A percentile compares a stretch with the other conserved stretches of the same genome.
Evolutionary conservation across 495 filamentous ascomycete species (phyloP).

Genomic region (Annulohypoxylon moriforme): DNA sequence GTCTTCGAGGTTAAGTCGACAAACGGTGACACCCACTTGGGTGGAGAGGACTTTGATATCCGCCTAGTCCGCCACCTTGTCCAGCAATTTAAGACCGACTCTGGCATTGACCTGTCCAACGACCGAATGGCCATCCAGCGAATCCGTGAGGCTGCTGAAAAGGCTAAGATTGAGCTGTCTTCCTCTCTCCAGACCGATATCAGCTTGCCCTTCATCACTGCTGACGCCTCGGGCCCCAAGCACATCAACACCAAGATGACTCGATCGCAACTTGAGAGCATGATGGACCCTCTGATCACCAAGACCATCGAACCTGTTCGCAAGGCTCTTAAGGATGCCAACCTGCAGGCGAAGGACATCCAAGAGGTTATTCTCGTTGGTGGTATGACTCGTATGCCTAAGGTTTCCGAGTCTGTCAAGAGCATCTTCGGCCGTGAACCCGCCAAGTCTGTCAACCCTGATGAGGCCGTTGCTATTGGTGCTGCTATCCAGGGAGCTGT

Average conservation of each 20-base stretch:
- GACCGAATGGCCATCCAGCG: constrained; percentile 99
- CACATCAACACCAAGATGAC: constrained; percentile 98
- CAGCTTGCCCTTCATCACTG: constrained; percentile 98
- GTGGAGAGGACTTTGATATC: constrained; percentile 99
- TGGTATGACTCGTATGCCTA: constrained; percentile 99
- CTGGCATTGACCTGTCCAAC: constrained; percentile 86
- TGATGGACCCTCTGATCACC: constrained; percentile 91
- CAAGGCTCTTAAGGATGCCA: constrained; percentile 98
- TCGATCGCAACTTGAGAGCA: constrained; percentile 88
- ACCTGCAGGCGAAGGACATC: constrained; percentile 92
- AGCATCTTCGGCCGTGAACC: constrained; percentile 97
- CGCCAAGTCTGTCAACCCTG: constrained; percentile 98
- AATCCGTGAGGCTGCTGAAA: constrained; percentile 99
- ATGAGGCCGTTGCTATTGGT: constrained; percentile 98
- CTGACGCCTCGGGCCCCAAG: constrained; percentile 92
- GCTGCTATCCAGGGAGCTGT: constrained; percentile 98
- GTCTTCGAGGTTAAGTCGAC: constrained; percentile 99
- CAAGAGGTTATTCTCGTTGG: constrained; percentile 99
- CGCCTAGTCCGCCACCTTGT: constrained; percentile 94
- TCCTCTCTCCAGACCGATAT: constrained; percentile 98
- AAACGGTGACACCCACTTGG: constrained; percentile 97
- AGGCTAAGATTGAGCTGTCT: constrained; percentile 99
- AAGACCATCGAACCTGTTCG: constrained; percentile 91
- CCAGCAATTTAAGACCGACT: constrained; percentile 95
- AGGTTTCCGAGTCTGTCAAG: constrained; percentile 98